These are phyloP conservation scores for Clonostachys rosea DNA, from an alignment of 2,329 filamentous ascomycete species.

Conservation along the genomic window DNA sequence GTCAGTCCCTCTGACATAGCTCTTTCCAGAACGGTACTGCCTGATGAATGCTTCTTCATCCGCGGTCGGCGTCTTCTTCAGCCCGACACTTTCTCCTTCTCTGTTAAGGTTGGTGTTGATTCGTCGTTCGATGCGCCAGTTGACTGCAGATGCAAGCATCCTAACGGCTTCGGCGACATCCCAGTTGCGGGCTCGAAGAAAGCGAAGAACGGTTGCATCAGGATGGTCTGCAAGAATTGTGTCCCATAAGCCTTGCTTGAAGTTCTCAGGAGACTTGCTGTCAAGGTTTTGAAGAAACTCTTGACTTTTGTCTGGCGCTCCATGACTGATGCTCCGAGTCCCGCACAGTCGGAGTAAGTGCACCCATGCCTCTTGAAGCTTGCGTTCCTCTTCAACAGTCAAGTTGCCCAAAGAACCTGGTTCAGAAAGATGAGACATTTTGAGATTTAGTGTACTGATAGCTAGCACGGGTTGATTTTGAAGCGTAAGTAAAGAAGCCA, in stretches of 20 bases:
- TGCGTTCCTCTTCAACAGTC: slow-evolving; percentile 11
- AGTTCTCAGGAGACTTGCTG: slow-evolving; percentile 5
- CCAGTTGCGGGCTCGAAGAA: slow-evolving; percentile 32
- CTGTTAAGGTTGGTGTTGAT: slow-evolving; percentile 23
- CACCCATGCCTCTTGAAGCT: slow-evolving; percentile 15
- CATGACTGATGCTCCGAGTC: slow-evolving; percentile 2
- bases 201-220: slow-evolving; percentile 30
- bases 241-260: slow-evolving; percentile 3
- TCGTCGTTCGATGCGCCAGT: slow-evolving; percentile 26
- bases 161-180: slow-evolving; percentile 28
- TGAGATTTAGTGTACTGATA: no score
- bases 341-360: slow-evolving; percentile 11
- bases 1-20: slow-evolving; percentile 28
- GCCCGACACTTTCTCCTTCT: slow-evolving; percentile 22
- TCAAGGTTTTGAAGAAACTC: slow-evolving; percentile 14
- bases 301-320: background rate
- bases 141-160: slow-evolving; percentile 28
- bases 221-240: slow-evolving; percentile 24
- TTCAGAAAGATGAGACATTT: background rate
- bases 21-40: slow-evolving; percentile 30
- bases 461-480: no score
- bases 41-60: slow-evolving; percentile 26
- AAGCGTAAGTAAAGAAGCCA: no score
- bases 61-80: slow-evolving; percentile 9
- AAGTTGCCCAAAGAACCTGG: slow-evolving; percentile 11